phyloP scores from a whole-genome alignment of 345 rosid genomes.

The Moricandia arvensis region DNA sequence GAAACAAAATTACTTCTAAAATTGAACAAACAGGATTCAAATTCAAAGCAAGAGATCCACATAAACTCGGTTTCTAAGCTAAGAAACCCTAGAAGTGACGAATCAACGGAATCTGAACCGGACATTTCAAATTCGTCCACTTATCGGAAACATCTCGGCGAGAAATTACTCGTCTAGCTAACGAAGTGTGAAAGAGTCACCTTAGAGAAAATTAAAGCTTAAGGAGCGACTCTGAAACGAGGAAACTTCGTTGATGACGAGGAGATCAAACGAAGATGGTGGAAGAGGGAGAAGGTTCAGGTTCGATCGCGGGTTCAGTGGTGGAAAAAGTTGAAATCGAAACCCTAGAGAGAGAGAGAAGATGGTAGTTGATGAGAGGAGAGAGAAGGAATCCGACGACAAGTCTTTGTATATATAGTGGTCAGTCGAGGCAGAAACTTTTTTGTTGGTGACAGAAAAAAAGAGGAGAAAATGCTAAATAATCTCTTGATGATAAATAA shows the following conservation, averaged over 20 bases:
- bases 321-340: slow-evolving; percentile 22
- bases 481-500: slow-evolving; percentile 2
- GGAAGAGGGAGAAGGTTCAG: slow-evolving; percentile 7
- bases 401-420: slow-evolving; percentile 11
- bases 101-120: slow-evolving; percentile 23
- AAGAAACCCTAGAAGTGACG: slow-evolving; percentile 31
- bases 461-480: neutral
- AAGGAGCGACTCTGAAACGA: slow-evolving; percentile 1
- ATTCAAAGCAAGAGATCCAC: slow-evolving; percentile 2
- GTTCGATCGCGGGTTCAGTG: slow-evolving; percentile 28
- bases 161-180: slow-evolving; percentile 4
- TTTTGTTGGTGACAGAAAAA: neutral
- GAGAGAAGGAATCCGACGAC: slow-evolving; percentile 13
- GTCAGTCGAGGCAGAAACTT: slow-evolving; percentile 7
- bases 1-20: neutral
- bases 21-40: neutral
- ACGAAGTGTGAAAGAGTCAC: slow-evolving; percentile 26
- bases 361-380: slow-evolving; percentile 4
- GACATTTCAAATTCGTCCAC: slow-evolving; percentile 23
- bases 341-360: slow-evolving; percentile 41
- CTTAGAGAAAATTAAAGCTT: slow-evolving; percentile 15
- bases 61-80: neutral
- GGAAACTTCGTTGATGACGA: slow-evolving; percentile 4
- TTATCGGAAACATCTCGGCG: neutral
- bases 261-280: slow-evolving; percentile 19